Evolutionary conservation across 2,329 filamentous ascomycete genomes (phyloP).

Genomic region (Colletotrichum sp.): DNA sequence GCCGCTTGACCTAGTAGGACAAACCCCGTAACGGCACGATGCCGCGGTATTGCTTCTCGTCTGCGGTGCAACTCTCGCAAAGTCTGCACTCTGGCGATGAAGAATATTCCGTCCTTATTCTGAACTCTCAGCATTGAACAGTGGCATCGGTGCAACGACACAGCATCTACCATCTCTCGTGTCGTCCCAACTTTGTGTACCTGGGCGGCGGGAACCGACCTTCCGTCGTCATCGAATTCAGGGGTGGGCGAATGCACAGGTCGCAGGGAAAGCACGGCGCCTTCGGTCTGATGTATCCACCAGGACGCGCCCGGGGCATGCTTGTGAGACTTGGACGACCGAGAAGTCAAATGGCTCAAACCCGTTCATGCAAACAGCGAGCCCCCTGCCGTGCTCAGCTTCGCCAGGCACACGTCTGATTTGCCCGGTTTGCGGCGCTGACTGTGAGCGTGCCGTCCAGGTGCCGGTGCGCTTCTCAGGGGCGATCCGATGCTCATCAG

Average conservation of each 20-base stretch:
- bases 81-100: neutral
- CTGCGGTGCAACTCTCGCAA: neutral
- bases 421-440: neutral
- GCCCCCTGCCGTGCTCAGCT: neutral
- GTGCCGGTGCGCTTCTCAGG: neutral
- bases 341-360: constrained; percentile 12
- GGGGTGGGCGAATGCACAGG: neutral
- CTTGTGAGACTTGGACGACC: constrained; percentile 6
- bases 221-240: constrained; percentile 8
- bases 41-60: neutral
- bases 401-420: neutral
- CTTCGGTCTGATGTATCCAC: constrained; percentile 1
- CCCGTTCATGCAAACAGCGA: constrained; percentile 5
- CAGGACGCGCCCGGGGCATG: neutral
- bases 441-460: neutral
- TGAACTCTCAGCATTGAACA: neutral
- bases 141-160: neutral
- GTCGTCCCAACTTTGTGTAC: constrained; percentile 15
- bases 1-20: neutral
- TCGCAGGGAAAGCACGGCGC: neutral
- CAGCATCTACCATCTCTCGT: neutral
- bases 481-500: neutral
- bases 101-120: neutral
- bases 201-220: neutral
- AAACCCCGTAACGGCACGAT: neutral